These are phyloP conservation scores for Coemansia sp. DNA, from an alignment of 371 early-diverging fungal species.

Conservation along the genomic window DNA sequence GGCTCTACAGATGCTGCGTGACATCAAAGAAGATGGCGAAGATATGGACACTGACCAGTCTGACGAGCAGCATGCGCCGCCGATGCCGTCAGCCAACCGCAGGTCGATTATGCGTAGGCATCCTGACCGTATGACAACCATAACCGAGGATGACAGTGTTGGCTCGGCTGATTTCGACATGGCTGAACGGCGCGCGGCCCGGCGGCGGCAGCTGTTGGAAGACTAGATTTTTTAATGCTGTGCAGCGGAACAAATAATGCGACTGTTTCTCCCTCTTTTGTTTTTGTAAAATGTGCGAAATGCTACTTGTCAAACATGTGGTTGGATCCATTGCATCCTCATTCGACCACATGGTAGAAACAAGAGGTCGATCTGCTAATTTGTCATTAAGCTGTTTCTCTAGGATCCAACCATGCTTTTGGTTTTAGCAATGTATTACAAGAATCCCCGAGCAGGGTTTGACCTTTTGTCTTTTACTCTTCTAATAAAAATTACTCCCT, in stretches of 20 bases:
- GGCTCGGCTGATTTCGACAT: constrained; percentile 2
- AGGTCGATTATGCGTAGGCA: constrained; percentile 19
- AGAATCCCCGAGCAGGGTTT: too few relatives aligned
- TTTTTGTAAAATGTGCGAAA: background rate
- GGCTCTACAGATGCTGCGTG: constrained; percentile 71
- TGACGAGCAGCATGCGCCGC: constrained; percentile 14
- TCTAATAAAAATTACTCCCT: too few relatives aligned
- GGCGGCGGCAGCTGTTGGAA: constrained; percentile 25
- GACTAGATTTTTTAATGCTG: constrained; percentile 1
- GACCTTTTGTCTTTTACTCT: too few relatives aligned
- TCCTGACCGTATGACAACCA: constrained; percentile 32
- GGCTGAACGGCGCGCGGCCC: constrained; percentile 30
- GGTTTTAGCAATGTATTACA: too few relatives aligned
- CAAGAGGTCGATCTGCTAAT: background rate
- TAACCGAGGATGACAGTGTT: constrained; percentile 27
- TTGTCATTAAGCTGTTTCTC: too few relatives aligned
- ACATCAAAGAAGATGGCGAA: constrained; percentile 56
- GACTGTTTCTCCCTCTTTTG: background rate
- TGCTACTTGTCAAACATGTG: background rate
- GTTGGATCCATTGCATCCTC: background rate
- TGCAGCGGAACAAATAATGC: too few relatives aligned
- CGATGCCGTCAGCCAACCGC: constrained; percentile 9
- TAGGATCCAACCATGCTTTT: too few relatives aligned
- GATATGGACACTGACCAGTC: background rate
- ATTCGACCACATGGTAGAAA: background rate